These are phyloP conservation scores for Lipomyces kockii DNA, from an alignment of 805 yeast genomes.

Conservation along the genomic window DNA sequence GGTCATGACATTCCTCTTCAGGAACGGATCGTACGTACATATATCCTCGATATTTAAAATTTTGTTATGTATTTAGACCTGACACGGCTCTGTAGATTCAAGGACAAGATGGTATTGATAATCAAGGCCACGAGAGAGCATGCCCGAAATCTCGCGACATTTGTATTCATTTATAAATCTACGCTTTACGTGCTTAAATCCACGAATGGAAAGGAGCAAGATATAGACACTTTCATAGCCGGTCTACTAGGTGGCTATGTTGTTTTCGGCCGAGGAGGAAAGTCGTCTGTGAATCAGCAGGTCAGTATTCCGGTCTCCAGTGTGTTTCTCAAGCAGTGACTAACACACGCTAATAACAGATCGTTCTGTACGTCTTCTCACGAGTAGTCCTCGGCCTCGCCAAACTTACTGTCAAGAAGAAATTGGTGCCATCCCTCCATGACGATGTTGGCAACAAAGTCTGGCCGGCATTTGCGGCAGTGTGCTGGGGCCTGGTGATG, in stretches of 20 bases:
- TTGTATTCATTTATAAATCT: conserved; percentile 59
- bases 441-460: conserved; percentile 38
- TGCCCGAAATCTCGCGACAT: conserved; percentile 59
- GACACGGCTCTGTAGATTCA: conserved; percentile 40
- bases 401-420: conserved; percentile 50
- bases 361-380: conserved; percentile 73
- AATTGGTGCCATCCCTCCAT: conserved; percentile 26
- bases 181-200: conserved; percentile 40
- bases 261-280: conserved; percentile 49
- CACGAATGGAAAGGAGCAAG: conserved; percentile 31
- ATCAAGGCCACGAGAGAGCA: conserved; percentile 60
- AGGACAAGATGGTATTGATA: conserved; percentile 54
- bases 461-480: conserved; percentile 67
- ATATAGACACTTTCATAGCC: conserved; percentile 43
- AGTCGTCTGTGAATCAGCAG: conserved; percentile 44
- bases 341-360: conserved; percentile 52
- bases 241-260: conserved; percentile 50
- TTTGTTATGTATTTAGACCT: conserved; percentile 16
- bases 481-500: conserved; percentile 78
- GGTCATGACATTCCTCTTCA: conserved; percentile 62
- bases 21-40: conserved; percentile 53
- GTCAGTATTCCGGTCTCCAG: conserved; percentile 17
- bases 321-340: conserved; percentile 11
- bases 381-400: conserved; percentile 68
- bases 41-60: neutral